Evolutionary conservation across 768 basidiomycete species (phyloP).

Genomic region (Nevesoporus exiguus): DNA sequence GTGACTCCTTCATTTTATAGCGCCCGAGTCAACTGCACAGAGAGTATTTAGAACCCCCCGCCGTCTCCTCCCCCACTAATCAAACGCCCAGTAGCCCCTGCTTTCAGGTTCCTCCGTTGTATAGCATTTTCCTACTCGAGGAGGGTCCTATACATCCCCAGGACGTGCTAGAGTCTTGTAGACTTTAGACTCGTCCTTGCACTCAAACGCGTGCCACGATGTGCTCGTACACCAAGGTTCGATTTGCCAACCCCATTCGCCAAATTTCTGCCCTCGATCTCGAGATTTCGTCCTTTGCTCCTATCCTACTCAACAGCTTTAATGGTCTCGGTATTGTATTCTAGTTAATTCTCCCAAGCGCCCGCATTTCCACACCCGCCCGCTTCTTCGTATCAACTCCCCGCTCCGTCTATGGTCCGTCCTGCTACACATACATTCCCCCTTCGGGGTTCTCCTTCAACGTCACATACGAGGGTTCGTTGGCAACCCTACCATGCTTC

Average conservation of each 20-base stretch:
- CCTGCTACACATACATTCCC: slow-evolving; percentile 50
- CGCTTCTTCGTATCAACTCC: not conserved
- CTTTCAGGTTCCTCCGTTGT: not conserved
- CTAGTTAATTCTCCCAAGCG: slow-evolving; percentile 32
- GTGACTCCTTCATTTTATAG: slow-evolving; percentile 36
- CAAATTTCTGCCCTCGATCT: slow-evolving; percentile 11
- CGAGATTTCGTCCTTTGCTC: slow-evolving; percentile 13
- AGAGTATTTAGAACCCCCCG: slow-evolving; percentile 21
- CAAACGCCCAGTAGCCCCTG: slow-evolving; percentile 1
- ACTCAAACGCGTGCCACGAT: slow-evolving; percentile 35
- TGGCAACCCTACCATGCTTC: slow-evolving; percentile 76
- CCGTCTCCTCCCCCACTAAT: not conserved
- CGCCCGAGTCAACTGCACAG: slow-evolving; percentile 23
- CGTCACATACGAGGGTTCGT: slow-evolving; percentile 63
- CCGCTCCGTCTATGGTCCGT: slow-evolving; percentile 29
- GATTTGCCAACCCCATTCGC: slow-evolving; percentile 23
- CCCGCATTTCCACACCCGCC: slow-evolving; percentile 7
- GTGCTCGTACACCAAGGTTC: slow-evolving; percentile 32
- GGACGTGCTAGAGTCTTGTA: slow-evolving; percentile 45
- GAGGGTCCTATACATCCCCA: slow-evolving; percentile 22
- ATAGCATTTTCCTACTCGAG: slow-evolving; percentile 22
- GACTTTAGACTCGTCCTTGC: slow-evolving; percentile 34
- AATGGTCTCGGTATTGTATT: slow-evolving; percentile 36
- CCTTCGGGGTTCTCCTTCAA: slow-evolving; percentile 64
- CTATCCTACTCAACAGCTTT: slow-evolving; percentile 19